Percentiles rank a stretch among this genome's conserved stretches.
Conservation (phyloP, 495 filamentous ascomycete genomes). For the Peziza echinospora region DNA sequence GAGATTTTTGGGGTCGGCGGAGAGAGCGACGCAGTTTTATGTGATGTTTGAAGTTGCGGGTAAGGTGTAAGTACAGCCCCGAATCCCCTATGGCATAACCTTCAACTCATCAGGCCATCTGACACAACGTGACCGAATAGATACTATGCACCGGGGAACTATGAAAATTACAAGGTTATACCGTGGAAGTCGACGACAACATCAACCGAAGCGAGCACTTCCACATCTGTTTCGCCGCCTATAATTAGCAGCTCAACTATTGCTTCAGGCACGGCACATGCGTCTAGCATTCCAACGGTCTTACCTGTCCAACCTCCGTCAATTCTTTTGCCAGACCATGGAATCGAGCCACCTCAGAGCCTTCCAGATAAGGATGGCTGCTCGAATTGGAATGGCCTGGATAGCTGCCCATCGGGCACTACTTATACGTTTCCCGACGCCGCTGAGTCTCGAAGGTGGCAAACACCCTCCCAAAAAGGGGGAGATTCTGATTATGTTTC, state of each 20-base stretch:
- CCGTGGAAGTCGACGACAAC: not conserved
- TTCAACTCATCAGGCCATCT: not conserved
- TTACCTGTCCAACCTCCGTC: conserved; percentile 5
- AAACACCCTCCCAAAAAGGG: conserved; percentile 14
- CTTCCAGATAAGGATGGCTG: conserved; percentile 16
- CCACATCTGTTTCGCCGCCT: conserved; percentile 1
- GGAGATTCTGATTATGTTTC: conserved; percentile 8
- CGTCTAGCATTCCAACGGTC: conserved; percentile 5
- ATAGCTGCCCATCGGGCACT: conserved; percentile 8
- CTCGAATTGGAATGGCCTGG: conserved; percentile 17
- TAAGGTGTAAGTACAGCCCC: conserved; percentile 10
- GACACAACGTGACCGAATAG: not conserved
- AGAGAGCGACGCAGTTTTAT: conserved; percentile 20
- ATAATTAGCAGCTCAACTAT: not conserved
- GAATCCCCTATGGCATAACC: no score
- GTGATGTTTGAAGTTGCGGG: conserved; percentile 19
- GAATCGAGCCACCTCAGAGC: conserved; percentile 8
- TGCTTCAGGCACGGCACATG: not conserved
- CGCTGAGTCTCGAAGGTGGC: conserved; percentile 18
- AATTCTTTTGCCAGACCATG: conserved; percentile 12
- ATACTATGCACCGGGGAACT: conserved; percentile 19
- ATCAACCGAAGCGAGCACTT: not conserved
- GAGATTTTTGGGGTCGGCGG: conserved; percentile 15
- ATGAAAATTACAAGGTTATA: conserved; percentile 10
- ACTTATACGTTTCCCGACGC: conserved; percentile 11